phyloP scores from a whole-genome alignment of 2,329 filamentous ascomycete species.

The Diplodia sapinea region DNA sequence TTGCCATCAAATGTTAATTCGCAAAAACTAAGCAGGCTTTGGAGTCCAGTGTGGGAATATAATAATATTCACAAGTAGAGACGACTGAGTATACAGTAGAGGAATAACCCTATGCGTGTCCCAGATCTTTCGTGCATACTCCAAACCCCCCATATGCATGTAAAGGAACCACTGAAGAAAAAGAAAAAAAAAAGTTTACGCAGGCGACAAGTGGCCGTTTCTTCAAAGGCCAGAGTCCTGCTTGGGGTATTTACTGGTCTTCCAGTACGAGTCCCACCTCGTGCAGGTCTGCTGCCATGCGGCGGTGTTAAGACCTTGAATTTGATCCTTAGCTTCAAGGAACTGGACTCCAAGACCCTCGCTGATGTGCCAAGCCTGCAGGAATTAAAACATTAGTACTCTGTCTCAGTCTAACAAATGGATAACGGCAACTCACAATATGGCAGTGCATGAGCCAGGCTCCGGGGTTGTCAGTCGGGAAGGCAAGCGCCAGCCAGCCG shows the following conservation, averaged over 20 bases:
- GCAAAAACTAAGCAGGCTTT: not conserved
- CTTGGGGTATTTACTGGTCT: slow-evolving; percentile 38
- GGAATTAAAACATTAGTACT: slow-evolving; percentile 34
- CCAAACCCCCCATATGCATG: not conserved
- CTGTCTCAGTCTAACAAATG: not conserved
- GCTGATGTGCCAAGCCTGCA: slow-evolving; percentile 61
- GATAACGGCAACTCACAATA: slow-evolving; percentile 33
- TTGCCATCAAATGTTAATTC: not conserved
- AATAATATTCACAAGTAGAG: not conserved
- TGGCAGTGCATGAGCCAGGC: slow-evolving; percentile 42
- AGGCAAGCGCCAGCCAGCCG: slow-evolving; percentile 56
- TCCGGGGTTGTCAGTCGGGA: slow-evolving; percentile 57
- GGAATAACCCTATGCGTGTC: not conserved
- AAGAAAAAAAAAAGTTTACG: not conserved
- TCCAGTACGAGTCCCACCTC: slow-evolving; percentile 45
- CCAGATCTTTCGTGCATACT: not conserved
- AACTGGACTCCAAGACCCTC: slow-evolving; percentile 64
- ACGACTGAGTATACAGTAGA: not conserved
- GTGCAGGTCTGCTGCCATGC: slow-evolving; percentile 40
- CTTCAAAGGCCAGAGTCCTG: slow-evolving; percentile 43
- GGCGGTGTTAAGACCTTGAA: slow-evolving; percentile 38
- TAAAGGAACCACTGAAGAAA: not conserved
- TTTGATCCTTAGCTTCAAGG: slow-evolving; percentile 51
- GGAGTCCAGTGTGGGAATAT: not conserved
- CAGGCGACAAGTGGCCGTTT: too few species aligned